A percentile compares a stretch with the other conserved stretches of the same genome.
phyloP scores from a whole-genome alignment of 2,329 filamentous ascomycete genomes.

The Cladophialophora carrionii region DNA sequence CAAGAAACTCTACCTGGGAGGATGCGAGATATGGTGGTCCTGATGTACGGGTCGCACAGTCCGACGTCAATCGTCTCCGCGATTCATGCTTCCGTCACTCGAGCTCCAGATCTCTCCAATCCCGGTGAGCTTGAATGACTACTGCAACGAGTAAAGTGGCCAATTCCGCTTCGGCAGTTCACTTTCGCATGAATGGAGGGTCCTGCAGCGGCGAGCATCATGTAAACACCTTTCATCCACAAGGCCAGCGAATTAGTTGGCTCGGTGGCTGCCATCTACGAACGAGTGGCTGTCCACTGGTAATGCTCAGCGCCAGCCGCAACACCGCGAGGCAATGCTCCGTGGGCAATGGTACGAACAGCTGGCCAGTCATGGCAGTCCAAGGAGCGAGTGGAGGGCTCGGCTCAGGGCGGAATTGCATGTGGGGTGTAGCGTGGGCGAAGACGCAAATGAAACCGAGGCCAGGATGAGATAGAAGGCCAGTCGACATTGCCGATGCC shows the following conservation, averaged over 20 bases:
- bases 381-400: slow-evolving; percentile 11
- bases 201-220: slow-evolving; percentile 11
- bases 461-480: not conserved
- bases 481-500: not conserved
- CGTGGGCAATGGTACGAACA: not conserved
- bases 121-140: slow-evolving; percentile 10
- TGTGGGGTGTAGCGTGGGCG: slow-evolving; percentile 12
- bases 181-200: slow-evolving; percentile 15
- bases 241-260: slow-evolving; percentile 24
- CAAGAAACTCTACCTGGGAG: not conserved
- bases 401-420: slow-evolving; percentile 16
- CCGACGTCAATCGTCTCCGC: slow-evolving; percentile 6
- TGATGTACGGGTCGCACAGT: not conserved
- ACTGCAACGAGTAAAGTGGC: slow-evolving; percentile 19
- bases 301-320: not conserved
- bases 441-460: not conserved
- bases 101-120: slow-evolving; percentile 25
- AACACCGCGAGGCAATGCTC: not conserved
- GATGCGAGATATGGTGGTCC: slow-evolving; percentile 2
- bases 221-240: not conserved
- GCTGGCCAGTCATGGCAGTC: slow-evolving; percentile 11
- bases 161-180: slow-evolving; percentile 30
- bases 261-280: not conserved
- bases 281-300: slow-evolving; percentile 3
- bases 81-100: slow-evolving; percentile 12